phyloP scores from a whole-genome alignment of 306 rosid genomes.

The Prunus kanzakura region DNA sequence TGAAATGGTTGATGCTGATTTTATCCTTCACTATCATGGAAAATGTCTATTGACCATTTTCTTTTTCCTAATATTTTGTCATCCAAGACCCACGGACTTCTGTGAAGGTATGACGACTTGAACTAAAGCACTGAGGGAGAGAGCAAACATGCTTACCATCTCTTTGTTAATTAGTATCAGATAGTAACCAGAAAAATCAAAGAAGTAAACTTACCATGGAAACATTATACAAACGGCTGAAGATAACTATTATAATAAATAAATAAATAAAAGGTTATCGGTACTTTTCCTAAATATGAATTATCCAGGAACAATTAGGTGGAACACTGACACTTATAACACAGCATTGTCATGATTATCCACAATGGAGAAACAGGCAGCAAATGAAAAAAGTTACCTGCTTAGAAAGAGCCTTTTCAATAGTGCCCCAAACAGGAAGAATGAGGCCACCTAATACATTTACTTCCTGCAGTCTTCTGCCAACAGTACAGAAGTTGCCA shows the following conservation, averaged over 20 bases:
- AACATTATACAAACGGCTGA: too few relatives aligned
- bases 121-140: neutral
- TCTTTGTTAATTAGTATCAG: too few relatives aligned
- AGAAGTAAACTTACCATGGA: too few relatives aligned
- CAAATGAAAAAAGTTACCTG: conserved; percentile 53
- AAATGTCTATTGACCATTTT: too few relatives aligned
- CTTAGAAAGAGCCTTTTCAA: conserved; percentile 92
- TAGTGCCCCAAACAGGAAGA: conserved; percentile 94
- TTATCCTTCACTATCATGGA: too few relatives aligned
- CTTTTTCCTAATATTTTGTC: too few relatives aligned
- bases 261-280: neutral
- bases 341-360: neutral
- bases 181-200: too few relatives aligned
- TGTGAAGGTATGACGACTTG: neutral
- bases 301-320: neutral
- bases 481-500: conserved; percentile 83
- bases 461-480: conserved; percentile 96
- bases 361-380: neutral
- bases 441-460: conserved; percentile 94
- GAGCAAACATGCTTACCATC: neutral
- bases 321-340: neutral
- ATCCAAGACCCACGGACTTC: neutral
- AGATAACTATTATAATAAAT: too few relatives aligned
- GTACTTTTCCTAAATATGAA: neutral
- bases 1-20: too few relatives aligned